Conservation (phyloP, 768 basidiomycete species). For the Hygrophorus russula region DNA sequence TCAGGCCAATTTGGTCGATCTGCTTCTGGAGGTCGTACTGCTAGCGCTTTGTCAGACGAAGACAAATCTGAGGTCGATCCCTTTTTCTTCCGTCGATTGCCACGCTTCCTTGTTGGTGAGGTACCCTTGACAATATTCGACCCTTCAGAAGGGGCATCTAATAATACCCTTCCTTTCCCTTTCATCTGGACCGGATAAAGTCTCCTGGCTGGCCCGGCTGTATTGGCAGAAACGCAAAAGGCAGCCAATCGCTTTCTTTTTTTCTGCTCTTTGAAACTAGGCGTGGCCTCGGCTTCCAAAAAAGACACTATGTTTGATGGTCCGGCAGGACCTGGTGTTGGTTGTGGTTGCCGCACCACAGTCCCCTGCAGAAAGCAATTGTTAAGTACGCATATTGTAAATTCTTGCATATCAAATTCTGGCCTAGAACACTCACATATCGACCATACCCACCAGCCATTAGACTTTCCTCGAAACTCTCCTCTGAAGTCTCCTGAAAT, state of each 20-base stretch:
- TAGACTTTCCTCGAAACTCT: constrained; percentile 76
- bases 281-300: constrained; percentile 28
- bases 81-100: constrained; percentile 41
- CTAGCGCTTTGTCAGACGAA: constrained; percentile 24
- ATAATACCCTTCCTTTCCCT: constrained; percentile 60
- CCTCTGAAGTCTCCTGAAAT: constrained; percentile 75
- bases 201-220: constrained; percentile 21
- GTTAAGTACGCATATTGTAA: neutral
- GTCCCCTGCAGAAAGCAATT: constrained; percentile 28
- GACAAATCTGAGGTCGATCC: constrained; percentile 14
- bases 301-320: constrained; percentile 31
- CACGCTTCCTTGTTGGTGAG: constrained; percentile 28
- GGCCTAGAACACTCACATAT: constrained; percentile 39
- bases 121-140: constrained; percentile 18
- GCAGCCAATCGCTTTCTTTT: constrained; percentile 62
- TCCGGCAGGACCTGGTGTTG: constrained; percentile 31
- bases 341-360: constrained; percentile 44
- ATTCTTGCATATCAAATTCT: neutral
- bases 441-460: constrained; percentile 75
- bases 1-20: constrained; percentile 73
- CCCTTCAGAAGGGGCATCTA: constrained; percentile 39
- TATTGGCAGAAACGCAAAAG: constrained; percentile 36
- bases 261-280: constrained; percentile 49
- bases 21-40: constrained; percentile 10
- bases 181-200: constrained; percentile 56